Evolutionary conservation across 73 alveolate genomes (phyloP).

Genomic region (Paraurostyla sp.): DNA sequence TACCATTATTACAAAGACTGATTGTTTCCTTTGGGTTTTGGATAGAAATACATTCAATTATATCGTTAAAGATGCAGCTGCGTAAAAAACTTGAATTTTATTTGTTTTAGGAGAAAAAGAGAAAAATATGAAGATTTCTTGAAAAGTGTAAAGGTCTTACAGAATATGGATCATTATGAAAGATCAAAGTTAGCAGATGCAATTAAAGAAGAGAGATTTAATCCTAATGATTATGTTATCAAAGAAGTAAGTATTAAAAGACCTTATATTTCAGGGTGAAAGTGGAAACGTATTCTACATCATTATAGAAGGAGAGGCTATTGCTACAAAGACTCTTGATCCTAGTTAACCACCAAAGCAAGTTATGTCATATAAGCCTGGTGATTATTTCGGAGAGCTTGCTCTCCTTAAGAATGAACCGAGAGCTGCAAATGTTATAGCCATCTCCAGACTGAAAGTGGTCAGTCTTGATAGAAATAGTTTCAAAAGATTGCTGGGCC

Average conservation of each 20-base stretch:
- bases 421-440: slow-evolving; percentile 96
- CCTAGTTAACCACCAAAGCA: slow-evolving; percentile 80
- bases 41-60: slow-evolving; percentile 92
- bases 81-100: slow-evolving; percentile 49
- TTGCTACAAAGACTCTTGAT: slow-evolving; percentile 91
- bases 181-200: slow-evolving; percentile 99
- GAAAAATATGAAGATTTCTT: slow-evolving; percentile 96
- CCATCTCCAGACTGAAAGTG: slow-evolving; percentile 69
- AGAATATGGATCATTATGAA: slow-evolving; percentile 97
- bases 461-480: slow-evolving; percentile 82
- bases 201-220: slow-evolving; percentile 89
- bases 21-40: slow-evolving; percentile 89
- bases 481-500: slow-evolving; percentile 91
- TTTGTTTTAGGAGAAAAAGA: slow-evolving; percentile 73
- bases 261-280: slow-evolving; percentile 78
- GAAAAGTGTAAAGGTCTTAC: slow-evolving; percentile 82
- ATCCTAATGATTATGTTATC: slow-evolving; percentile 87
- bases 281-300: slow-evolving; percentile 97
- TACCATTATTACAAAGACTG: slow-evolving; percentile 89
- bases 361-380: slow-evolving; percentile 88
- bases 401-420: slow-evolving; percentile 96
- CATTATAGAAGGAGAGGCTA: slow-evolving; percentile 94
- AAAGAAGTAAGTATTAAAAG: slow-evolving; percentile 57
- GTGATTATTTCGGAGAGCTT: slow-evolving; percentile 98
- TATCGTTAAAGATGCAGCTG: slow-evolving; percentile 88